These are phyloP conservation scores for Terfezia boudieri DNA, from an alignment of 495 filamentous ascomycete species.

Conservation along the genomic window DNA sequence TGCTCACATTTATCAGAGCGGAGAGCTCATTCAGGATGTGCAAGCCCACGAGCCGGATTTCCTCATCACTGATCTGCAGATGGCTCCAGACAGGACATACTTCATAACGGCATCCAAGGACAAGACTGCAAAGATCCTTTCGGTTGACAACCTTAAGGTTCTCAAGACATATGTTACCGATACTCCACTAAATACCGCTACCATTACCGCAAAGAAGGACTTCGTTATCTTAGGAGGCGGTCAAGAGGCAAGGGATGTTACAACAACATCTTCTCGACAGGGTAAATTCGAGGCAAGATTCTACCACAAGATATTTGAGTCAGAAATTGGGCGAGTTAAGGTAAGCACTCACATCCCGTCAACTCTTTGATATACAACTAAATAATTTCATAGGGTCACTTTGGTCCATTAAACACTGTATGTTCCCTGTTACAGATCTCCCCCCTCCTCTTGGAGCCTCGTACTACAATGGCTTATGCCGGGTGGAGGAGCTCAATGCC, in stretches of 20 bases:
- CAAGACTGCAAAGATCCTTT: constrained; percentile 83
- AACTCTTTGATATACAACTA: no score
- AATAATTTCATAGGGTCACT: constrained; percentile 38
- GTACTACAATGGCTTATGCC: no score
- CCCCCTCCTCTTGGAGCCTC: background rate
- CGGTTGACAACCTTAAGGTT: constrained; percentile 60
- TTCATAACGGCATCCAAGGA: constrained; percentile 97
- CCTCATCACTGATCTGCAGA: constrained; percentile 83
- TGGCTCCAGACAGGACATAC: constrained; percentile 79
- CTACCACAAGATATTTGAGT: constrained; percentile 97
- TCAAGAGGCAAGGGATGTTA: constrained; percentile 97
- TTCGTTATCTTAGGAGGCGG: constrained; percentile 94
- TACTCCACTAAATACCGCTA: constrained; percentile 89
- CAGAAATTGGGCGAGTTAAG: constrained; percentile 88
- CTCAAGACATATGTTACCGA: constrained; percentile 82
- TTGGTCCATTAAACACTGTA: constrained; percentile 67
- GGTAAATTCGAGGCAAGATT: constrained; percentile 98
- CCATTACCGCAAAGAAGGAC: constrained; percentile 83
- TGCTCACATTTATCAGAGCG: constrained; percentile 29
- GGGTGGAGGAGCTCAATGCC: no score
- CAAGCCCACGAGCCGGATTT: constrained; percentile 62
- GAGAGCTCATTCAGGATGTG: constrained; percentile 57
- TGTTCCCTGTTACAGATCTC: background rate
- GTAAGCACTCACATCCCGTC: no score
- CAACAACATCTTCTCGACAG: constrained; percentile 77